These are phyloP conservation scores for Dicorynia guianensis DNA, from an alignment of 306 rosid genomes.

Conservation along the genomic window DNA sequence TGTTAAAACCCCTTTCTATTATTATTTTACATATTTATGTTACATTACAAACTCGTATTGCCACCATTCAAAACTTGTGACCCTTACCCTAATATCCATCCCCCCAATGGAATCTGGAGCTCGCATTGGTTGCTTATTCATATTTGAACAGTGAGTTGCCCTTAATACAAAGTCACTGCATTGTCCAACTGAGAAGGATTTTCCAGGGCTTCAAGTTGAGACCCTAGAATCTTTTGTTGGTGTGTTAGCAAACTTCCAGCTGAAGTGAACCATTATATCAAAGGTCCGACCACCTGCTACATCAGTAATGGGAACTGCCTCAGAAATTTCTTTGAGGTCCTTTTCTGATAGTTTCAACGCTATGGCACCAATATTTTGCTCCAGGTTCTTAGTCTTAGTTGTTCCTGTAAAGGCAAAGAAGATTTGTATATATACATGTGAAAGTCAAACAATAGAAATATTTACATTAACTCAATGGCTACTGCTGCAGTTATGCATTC, in stretches of 20 bases:
- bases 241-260: conserved; percentile 63
- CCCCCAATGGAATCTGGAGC: background rate
- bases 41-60: background rate
- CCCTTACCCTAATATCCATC: background rate
- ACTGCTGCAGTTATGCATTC: background rate
- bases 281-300: conserved; percentile 55
- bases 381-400: conserved; percentile 69
- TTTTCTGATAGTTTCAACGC: conserved; percentile 52
- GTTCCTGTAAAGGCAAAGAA: conserved; percentile 47
- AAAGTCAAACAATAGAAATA: too few species aligned
- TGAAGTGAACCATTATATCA: background rate
- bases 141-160: too few species aligned
- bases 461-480: background rate
- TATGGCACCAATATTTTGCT: conserved; percentile 63
- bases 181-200: conserved; percentile 21
- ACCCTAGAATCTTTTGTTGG: conserved; percentile 49
- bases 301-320: conserved; percentile 55
- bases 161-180: too few species aligned
- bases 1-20: too few species aligned
- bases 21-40: background rate
- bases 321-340: conserved; percentile 56
- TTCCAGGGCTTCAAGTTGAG: conserved; percentile 36
- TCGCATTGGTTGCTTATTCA: too few species aligned
- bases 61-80: background rate
- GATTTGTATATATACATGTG: too few species aligned